phyloP scores from a whole-genome alignment of 169 alveolate species.

The Plasmodium knowlesi region DNA sequence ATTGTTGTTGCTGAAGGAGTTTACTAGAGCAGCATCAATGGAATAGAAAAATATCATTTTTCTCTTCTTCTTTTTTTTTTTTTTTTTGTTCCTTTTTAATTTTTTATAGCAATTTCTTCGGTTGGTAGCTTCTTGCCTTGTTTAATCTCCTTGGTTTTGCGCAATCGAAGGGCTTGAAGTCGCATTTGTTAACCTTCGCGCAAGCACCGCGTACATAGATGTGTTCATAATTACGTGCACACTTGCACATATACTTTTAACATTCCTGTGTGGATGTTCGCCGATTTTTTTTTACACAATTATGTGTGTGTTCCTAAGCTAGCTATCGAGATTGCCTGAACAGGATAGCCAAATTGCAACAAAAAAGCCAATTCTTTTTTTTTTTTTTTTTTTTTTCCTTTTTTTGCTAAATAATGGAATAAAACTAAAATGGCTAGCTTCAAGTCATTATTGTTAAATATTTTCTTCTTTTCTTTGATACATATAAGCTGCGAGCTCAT shows the following conservation, averaged over 20 bases:
- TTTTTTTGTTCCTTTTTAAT: neutral
- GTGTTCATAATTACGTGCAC: neutral
- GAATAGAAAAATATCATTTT: neutral
- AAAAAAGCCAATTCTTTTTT: conserved; percentile 5
- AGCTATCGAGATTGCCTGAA: conserved; percentile 7
- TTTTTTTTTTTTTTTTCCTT: conserved; percentile 28
- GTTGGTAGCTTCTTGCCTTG: neutral
- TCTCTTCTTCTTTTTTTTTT: neutral
- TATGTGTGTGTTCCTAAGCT: neutral
- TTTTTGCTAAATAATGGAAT: neutral
- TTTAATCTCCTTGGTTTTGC: neutral
- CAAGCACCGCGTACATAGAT: neutral
- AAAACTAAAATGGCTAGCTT: conserved; percentile 26
- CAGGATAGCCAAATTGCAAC: conserved; percentile 4
- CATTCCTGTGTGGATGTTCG: neutral
- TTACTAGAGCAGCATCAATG: neutral
- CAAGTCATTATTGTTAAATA: conserved; percentile 1
- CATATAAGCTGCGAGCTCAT: neutral
- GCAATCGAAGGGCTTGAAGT: neutral
- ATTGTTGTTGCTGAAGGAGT: neutral
- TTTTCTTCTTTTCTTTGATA: neutral
- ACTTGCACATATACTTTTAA: neutral
- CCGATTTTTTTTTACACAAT: neutral
- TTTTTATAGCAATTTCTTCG: neutral
- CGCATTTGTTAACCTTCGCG: neutral